Evolutionary conservation across 352 stramenopile species (phyloP).

Genomic region (Halophytophthora batemanensis): DNA sequence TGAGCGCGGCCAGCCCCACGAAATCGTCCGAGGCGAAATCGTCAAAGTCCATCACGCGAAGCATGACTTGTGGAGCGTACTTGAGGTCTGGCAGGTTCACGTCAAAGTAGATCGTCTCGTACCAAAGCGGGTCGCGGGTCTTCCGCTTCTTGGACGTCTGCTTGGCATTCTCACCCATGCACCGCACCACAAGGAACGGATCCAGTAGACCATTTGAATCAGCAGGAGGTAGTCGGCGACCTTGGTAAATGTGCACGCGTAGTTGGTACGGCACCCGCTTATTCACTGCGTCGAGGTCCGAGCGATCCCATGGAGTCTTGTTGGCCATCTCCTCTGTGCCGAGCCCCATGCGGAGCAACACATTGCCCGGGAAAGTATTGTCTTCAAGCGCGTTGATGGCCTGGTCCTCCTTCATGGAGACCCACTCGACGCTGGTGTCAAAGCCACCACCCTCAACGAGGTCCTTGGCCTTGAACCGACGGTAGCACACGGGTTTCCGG

Average conservation of each 20-base stretch:
- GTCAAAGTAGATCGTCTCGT: slow-evolving; percentile 87
- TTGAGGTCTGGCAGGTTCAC: slow-evolving; percentile 76
- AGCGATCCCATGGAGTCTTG: slow-evolving; percentile 47
- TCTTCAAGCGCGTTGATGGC: slow-evolving; percentile 74
- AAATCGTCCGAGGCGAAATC: slow-evolving; percentile 76
- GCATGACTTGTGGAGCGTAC: slow-evolving; percentile 74
- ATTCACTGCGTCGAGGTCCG: slow-evolving; percentile 59
- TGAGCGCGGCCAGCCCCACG: slow-evolving; percentile 54
- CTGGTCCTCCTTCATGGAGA: slow-evolving; percentile 80
- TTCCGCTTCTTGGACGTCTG: slow-evolving; percentile 70
- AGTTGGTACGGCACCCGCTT: slow-evolving; percentile 82
- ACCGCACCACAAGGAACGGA: slow-evolving; percentile 77
- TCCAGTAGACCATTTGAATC: slow-evolving; percentile 86
- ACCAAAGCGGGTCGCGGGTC: slow-evolving; percentile 82
- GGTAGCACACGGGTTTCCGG: slow-evolving; percentile 69
- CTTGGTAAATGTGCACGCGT: slow-evolving; percentile 85
- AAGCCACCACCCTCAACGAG: slow-evolving; percentile 65
- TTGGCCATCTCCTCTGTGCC: slow-evolving; percentile 67
- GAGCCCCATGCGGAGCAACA: slow-evolving; percentile 77
- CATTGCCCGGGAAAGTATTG: slow-evolving; percentile 80
- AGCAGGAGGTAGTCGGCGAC: slow-evolving; percentile 64
- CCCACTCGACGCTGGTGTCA: slow-evolving; percentile 54
- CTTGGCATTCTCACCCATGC: slow-evolving; percentile 78
- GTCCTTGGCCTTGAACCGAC: slow-evolving; percentile 76
- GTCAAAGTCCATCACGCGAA: slow-evolving; percentile 81